Conservation (phyloP, 805 yeast genomes). For the Osmozyma mogii region DNA sequence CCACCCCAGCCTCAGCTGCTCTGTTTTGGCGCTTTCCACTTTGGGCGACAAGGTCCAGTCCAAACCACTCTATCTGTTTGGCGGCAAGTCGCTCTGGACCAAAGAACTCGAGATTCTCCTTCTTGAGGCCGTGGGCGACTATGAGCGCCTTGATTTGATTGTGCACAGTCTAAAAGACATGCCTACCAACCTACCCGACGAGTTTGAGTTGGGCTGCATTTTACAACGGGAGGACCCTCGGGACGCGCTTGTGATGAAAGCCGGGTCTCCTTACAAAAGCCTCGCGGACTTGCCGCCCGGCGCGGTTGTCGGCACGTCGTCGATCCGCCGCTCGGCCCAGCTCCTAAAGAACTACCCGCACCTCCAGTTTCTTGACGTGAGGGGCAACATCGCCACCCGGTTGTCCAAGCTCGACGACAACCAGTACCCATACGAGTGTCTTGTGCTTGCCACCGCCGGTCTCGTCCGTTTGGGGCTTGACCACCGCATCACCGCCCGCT, state of each 20-base stretch:
- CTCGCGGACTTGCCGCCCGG: constrained; percentile 77
- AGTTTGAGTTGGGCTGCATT: constrained; percentile 83
- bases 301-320: constrained; percentile 87
- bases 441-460: constrained; percentile 91
- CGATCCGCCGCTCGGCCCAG: constrained; percentile 91
- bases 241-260: constrained; percentile 79
- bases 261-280: constrained; percentile 51
- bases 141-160: constrained; percentile 71
- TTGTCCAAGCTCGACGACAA: constrained; percentile 71
- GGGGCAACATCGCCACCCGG: constrained; percentile 79
- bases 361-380: constrained; percentile 69
- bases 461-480: constrained; percentile 64
- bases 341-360: constrained; percentile 70
- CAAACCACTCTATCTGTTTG: constrained; percentile 86
- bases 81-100: constrained; percentile 96
- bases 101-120: constrained; percentile 82
- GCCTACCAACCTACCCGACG: constrained; percentile 88
- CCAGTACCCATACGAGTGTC: constrained; percentile 56
- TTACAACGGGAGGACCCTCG: constrained; percentile 85
- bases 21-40: constrained; percentile 74
- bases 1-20: constrained; percentile 62
- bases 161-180: constrained; percentile 91
- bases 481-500: constrained; percentile 64
- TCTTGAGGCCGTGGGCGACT: constrained; percentile 51
- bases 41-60: constrained; percentile 84